Evolutionary conservation across 495 filamentous ascomycete species (phyloP).

Genomic region (Sordaria brevicollis): DNA sequence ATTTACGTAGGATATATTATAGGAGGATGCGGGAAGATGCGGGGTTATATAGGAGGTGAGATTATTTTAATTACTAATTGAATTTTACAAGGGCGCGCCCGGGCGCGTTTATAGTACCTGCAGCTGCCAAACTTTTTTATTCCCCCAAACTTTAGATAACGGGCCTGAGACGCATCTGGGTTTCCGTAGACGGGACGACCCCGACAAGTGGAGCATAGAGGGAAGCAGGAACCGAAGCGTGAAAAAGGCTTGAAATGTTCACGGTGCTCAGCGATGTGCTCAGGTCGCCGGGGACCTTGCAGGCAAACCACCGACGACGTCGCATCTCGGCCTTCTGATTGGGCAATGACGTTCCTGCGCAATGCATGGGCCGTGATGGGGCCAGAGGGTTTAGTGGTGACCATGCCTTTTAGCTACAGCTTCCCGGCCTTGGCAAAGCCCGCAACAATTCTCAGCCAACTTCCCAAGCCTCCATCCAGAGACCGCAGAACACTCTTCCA

Average conservation of each 20-base stretch:
- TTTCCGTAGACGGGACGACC: too few relatives aligned
- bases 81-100: too few relatives aligned
- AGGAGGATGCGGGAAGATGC: too few relatives aligned
- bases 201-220: background rate
- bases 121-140: too few relatives aligned
- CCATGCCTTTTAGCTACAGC: slow-evolving; percentile 2
- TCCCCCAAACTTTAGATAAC: too few relatives aligned
- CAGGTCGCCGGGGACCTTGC: slow-evolving; percentile 3
- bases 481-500: background rate
- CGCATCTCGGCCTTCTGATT: background rate
- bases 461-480: background rate
- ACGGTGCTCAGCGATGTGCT: background rate
- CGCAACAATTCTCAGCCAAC: background rate
- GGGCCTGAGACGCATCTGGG: too few relatives aligned
- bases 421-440: slow-evolving; percentile 1
- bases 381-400: background rate
- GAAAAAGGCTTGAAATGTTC: background rate
- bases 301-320: background rate
- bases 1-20: too few relatives aligned
- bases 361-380: slow-evolving; percentile 1
- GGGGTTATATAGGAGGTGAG: too few relatives aligned
- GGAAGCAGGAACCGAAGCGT: background rate
- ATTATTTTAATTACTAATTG: too few relatives aligned
- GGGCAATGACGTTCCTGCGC: slow-evolving; percentile 8
- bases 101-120: too few relatives aligned